phyloP scores from a whole-genome alignment of 192 early-diverging fungal genomes.

The Ambispora gerdemannii region DNA sequence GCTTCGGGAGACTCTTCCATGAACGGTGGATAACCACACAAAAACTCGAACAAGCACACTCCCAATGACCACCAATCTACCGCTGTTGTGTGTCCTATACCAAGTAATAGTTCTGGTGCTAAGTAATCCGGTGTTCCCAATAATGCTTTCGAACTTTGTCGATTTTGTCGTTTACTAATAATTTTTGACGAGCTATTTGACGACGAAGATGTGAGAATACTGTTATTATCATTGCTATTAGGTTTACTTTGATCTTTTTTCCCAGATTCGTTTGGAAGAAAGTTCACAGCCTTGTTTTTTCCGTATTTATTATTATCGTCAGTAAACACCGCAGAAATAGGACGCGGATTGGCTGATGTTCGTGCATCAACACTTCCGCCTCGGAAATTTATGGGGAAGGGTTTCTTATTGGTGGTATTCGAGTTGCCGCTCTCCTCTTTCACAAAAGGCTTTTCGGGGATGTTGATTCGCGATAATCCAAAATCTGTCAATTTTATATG shows the following conservation, averaged over 20 bases:
- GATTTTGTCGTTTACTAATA: conserved; percentile 34
- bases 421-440: conserved; percentile 28
- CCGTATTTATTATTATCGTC: conserved; percentile 14
- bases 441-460: conserved; percentile 48
- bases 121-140: conserved; percentile 93
- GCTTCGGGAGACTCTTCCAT: conserved; percentile 80
- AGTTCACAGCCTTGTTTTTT: conserved; percentile 10
- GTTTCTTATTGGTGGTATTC: conserved; percentile 30
- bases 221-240: too few relatives aligned
- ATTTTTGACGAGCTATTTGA: conserved; percentile 10
- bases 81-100: conserved; percentile 75
- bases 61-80: conserved; percentile 98
- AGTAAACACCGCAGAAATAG: conserved; percentile 26
- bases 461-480: conserved; percentile 82
- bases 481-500: conserved; percentile 95
- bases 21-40: conserved; percentile 87
- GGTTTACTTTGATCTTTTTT: too few relatives aligned
- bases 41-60: conserved; percentile 86
- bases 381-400: conserved; percentile 7
- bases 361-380: conserved; percentile 10
- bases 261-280: not conserved
- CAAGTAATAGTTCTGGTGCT: conserved; percentile 88
- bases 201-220: too few relatives aligned
- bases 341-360: not conserved
- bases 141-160: conserved; percentile 48